These are phyloP conservation scores for Syzygium jambos DNA, from an alignment of 345 rosid genomes.

Conservation along the genomic window DNA sequence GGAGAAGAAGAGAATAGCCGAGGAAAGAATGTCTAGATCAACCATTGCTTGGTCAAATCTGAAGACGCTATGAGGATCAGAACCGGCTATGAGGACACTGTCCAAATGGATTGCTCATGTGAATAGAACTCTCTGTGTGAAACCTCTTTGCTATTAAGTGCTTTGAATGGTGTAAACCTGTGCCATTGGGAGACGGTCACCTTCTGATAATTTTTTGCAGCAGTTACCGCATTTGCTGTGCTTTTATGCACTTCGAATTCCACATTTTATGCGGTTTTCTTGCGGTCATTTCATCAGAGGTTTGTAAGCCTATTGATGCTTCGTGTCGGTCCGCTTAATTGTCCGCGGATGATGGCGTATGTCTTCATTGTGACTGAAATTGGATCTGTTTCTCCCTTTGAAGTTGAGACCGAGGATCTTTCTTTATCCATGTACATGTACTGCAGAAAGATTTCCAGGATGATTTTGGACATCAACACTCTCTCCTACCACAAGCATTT, in stretches of 20 bases:
- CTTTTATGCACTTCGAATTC: not conserved
- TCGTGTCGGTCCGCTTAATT: not conserved
- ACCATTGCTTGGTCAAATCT: slow-evolving; percentile 5
- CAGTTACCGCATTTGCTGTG: not conserved
- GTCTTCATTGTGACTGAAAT: not conserved
- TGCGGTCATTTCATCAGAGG: not conserved
- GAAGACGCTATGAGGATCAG: not conserved
- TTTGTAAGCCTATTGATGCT: not conserved
- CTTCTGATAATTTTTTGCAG: not conserved
- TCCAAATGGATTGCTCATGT: not conserved
- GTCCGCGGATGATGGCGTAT: not conserved
- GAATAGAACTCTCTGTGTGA: not conserved
- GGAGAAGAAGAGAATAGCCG: slow-evolving; percentile 6
- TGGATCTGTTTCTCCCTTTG: not conserved
- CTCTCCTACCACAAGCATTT: not conserved
- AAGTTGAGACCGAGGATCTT: not conserved
- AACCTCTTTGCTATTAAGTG: not conserved
- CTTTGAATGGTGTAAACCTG: not conserved
- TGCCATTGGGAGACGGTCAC: not conserved
- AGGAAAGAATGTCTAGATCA: slow-evolving; percentile 4
- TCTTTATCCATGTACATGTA: not conserved
- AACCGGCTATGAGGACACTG: not conserved
- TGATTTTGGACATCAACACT: not conserved
- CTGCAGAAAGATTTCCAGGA: not conserved
- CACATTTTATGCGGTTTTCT: not conserved